Base-by-base conservation (phyloP, 2,329 filamentous ascomycete genomes). In the Trichoderma arundinaceum region DNA sequence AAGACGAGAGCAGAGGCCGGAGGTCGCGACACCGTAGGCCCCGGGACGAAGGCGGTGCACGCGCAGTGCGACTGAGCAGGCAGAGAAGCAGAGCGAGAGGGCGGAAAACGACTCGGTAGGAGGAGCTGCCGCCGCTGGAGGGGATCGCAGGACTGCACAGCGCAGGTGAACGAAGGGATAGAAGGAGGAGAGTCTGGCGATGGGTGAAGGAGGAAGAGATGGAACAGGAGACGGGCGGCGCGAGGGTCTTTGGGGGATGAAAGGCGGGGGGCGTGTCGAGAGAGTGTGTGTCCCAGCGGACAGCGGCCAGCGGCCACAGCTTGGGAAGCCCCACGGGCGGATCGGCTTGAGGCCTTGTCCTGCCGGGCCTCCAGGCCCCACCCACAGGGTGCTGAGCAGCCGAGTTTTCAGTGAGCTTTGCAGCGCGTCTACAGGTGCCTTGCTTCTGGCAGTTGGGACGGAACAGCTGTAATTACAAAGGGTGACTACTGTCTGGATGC, bases 11-110 rank as follows among this genome's bases (percentile, higher is more conserved):
- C 32, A 22, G 32, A 53, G 46, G 32, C 68, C 65, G 68, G 68
- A 67, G 67, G 52, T 67, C 64, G 67, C 68, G 67, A 69, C 68
- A 68, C 63, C 62, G 65, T 65, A 65, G 64, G 67, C 49, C 57
- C 66, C 60, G 66, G 68, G 43, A 2, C 9, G 19, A 38, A 41
- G 53, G 33, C 65, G 61, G 61, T 58, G 61, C 53, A 49, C 66
- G 57, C 67, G 60, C 58, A 58, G 61, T 32, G 60, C 61, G 38
- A 57, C n/a, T 44, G 54, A 49, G 58, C 44, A 19, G 35, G 49
- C 35, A 61, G 32, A 53, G 32, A 33, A 32, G 44, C 22, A 59
- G 41, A 32, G 8, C 0, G 35, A n/a, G 28, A 46, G 13, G 22
- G 32, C n/a, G 13, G 10, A 9, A 32, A 1, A 35, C 9, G 17